phyloP scores from a whole-genome alignment of 345 rosid genomes.

The Kandelia obovata region DNA sequence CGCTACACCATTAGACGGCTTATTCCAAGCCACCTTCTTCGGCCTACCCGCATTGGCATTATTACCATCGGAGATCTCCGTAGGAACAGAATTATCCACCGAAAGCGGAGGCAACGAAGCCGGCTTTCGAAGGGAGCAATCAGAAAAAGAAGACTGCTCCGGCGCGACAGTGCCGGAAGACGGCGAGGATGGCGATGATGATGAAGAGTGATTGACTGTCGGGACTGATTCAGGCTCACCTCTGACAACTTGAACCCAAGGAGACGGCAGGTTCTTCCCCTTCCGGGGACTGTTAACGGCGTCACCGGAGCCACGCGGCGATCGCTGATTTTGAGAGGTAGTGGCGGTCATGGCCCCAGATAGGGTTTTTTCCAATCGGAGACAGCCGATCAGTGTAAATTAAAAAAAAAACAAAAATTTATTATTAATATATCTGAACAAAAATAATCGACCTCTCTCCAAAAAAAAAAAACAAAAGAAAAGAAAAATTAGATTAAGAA shows the following conservation, averaged over 20 bases:
- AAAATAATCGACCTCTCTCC: too few relatives aligned
- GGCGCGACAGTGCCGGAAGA: constrained; percentile 7
- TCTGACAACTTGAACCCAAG: constrained; percentile 42
- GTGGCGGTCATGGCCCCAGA: constrained; percentile 47
- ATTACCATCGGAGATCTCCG: constrained; percentile 29
- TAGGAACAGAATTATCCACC: constrained; percentile 18
- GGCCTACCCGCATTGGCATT: constrained; percentile 35
- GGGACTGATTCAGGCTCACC: constrained; percentile 34
- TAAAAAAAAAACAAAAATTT: not conserved
- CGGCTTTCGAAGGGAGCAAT: constrained; percentile 24
- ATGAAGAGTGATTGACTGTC: constrained; percentile 16
- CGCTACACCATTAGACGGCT: constrained; percentile 40
- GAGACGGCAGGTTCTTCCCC: constrained; percentile 31
- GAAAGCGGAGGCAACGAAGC: constrained; percentile 15
- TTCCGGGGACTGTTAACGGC: constrained; percentile 31
- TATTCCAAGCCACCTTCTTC: constrained; percentile 57
- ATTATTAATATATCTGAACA: too few relatives aligned
- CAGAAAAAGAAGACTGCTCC: constrained; percentile 23
- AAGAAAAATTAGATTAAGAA: not conserved
- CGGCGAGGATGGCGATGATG: not conserved
- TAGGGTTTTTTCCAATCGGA: constrained; percentile 20
- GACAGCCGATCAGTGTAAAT: too few relatives aligned
- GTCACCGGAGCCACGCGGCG: constrained; percentile 25
- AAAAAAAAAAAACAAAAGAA: too few relatives aligned
- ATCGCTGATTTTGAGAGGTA: constrained; percentile 39